Percentiles rank a stretch among this genome's conserved stretches.
phyloP scores from a whole-genome alignment of 2,329 filamentous ascomycete genomes.

The Fusarium pseudocircinatum region DNA sequence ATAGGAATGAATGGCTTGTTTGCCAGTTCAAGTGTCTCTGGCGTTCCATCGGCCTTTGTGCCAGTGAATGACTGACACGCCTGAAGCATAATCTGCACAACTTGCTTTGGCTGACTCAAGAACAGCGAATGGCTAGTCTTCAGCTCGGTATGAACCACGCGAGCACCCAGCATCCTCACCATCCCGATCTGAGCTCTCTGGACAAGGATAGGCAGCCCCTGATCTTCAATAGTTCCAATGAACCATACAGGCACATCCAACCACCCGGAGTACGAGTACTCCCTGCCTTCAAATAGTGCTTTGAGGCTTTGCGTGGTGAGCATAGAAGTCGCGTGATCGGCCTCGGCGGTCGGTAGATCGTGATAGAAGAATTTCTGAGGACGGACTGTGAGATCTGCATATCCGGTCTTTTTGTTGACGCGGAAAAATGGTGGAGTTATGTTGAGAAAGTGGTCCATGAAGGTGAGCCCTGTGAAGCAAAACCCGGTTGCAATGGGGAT shows the following conservation, averaged over 20 bases:
- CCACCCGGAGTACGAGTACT: not conserved
- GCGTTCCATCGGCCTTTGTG: not conserved
- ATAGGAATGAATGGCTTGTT: not conserved
- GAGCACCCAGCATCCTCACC: not conserved
- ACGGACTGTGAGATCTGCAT: not conserved
- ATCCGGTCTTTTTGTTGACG: not conserved
- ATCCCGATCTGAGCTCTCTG: not conserved
- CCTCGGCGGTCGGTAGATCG: not conserved
- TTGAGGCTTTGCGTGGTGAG: conserved; percentile 1
- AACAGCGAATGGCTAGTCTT: not conserved
- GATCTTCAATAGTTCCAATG: not conserved
- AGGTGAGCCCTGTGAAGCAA: not conserved
- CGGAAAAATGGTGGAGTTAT: not conserved
- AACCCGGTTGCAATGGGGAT: not conserved
- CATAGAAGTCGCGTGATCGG: not conserved
- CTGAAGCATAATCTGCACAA: not conserved
- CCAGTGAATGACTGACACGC: not conserved
- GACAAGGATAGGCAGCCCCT: not conserved
- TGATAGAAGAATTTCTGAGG: not conserved
- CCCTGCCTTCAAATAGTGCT: not conserved
- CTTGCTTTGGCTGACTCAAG: not conserved
- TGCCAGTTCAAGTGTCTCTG: fast-evolving
- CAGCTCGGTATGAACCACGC: not conserved
- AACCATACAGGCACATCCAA: not conserved
- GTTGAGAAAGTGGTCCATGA: not conserved